Conservation (phyloP, 192 early-diverging fungal genomes). For the Backusella australiensis region DNA sequence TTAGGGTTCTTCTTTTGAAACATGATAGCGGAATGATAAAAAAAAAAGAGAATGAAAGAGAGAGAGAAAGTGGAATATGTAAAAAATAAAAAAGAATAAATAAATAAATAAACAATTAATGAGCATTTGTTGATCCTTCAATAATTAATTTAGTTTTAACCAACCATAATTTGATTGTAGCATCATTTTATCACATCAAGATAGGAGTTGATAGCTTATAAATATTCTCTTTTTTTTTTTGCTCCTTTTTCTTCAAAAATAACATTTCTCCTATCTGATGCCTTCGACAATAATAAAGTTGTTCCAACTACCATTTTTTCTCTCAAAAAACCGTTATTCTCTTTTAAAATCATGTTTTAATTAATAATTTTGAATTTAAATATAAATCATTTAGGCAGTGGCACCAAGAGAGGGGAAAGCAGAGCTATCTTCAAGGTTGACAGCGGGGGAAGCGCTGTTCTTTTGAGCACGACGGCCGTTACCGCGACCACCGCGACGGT, state of each 20-base stretch:
- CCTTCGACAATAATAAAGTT: background rate
- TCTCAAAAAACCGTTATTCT: background rate
- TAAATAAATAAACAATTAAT: constrained; percentile 3
- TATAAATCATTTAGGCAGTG: constrained; percentile 19
- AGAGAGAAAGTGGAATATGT: background rate
- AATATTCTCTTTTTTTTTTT: background rate
- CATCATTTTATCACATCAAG: background rate
- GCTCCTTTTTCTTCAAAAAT: constrained; percentile 3
- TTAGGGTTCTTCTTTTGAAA: constrained; percentile 8
- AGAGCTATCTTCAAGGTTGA: constrained; percentile 67
- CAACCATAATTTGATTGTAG: constrained; percentile 10
- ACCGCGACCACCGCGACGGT: constrained; percentile 37
- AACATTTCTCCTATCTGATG: background rate
- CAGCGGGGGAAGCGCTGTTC: constrained; percentile 48
- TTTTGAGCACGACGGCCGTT: constrained; percentile 34
- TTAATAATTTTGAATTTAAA: constrained; percentile 8
- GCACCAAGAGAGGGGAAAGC: constrained; percentile 70
- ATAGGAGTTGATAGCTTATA: constrained; percentile 4
- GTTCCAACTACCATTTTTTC: background rate
- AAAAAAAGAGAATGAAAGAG: background rate
- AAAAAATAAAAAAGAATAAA: background rate
- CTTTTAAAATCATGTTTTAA: constrained; percentile 8
- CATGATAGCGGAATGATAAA: background rate
- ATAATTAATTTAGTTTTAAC: constrained; percentile 11
- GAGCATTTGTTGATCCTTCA: constrained; percentile 6